Evolutionary conservation across 768 basidiomycete genomes (phyloP).

Genomic region (Termitomyces heimii): DNA sequence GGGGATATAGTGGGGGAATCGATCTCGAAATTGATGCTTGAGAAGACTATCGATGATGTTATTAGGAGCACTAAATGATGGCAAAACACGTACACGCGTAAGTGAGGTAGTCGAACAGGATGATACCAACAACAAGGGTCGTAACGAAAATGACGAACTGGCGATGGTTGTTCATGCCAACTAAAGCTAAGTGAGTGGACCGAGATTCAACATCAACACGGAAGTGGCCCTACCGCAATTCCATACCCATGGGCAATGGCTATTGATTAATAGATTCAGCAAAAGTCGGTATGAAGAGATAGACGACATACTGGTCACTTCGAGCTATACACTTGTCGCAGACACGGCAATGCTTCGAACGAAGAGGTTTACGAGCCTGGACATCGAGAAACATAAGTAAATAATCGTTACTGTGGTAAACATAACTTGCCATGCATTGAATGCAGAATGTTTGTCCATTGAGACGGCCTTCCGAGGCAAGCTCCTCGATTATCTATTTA

Average conservation of each 20-base stretch:
- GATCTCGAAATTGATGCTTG: constrained; percentile 31
- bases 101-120: constrained; percentile 78
- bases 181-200: constrained; percentile 27
- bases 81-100: constrained; percentile 62
- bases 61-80: neutral
- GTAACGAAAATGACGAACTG: constrained; percentile 93
- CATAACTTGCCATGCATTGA: constrained; percentile 73
- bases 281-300: neutral
- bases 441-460: constrained; percentile 98
- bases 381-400: neutral
- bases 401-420: neutral
- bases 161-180: constrained; percentile 91
- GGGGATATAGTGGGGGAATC: constrained; percentile 38
- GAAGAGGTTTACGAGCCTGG: constrained; percentile 81
- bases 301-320: constrained; percentile 78
- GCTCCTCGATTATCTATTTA: constrained; percentile 83
- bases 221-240: constrained; percentile 72
- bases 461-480: constrained; percentile 80
- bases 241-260: constrained; percentile 99
- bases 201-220: neutral
- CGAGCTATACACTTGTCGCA: constrained; percentile 88
- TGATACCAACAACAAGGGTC: constrained; percentile 77
- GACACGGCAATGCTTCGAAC: constrained; percentile 92
- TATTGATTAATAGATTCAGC: constrained; percentile 21
- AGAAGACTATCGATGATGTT: constrained; percentile 37